A percentile compares a stretch with the other conserved stretches of the same genome.
phyloP scores from a whole-genome alignment of 495 filamentous ascomycete species.

The Aspergillus coremiiformis region DNA sequence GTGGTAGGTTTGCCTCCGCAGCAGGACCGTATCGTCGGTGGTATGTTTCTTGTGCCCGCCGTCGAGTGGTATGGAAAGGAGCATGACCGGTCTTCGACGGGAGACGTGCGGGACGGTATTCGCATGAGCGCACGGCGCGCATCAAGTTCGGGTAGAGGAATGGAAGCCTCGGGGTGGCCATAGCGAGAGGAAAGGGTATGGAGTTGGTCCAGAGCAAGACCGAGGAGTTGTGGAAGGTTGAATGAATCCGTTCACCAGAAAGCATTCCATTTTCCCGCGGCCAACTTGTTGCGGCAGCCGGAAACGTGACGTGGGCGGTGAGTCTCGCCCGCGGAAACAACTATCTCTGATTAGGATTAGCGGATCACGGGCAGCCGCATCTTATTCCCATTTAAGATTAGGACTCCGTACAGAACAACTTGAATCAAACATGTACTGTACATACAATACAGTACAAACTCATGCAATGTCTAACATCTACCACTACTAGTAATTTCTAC shows the following conservation, averaged over 20 bases:
- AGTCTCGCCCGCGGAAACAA: conserved; percentile 30
- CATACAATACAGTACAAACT: background rate
- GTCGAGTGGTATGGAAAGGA: conserved; percentile 36
- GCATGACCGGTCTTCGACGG: conserved; percentile 15
- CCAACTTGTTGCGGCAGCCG: conserved; percentile 13
- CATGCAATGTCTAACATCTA: too few species aligned
- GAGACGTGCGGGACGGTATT: conserved; percentile 26
- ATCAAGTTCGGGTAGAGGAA: conserved; percentile 72
- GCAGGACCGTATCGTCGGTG: conserved; percentile 47
- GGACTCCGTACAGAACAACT: too few species aligned
- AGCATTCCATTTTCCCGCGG: conserved; percentile 29
- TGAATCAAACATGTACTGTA: too few species aligned
- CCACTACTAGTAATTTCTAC: too few species aligned
- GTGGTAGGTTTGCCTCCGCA: conserved; percentile 38
- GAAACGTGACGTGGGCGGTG: conserved; percentile 27
- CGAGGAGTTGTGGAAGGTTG: conserved; percentile 3
- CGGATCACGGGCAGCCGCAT: background rate
- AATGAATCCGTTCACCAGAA: background rate
- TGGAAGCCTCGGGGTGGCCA: conserved; percentile 61
- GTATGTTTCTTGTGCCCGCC: conserved; percentile 35
- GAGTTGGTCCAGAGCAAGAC: background rate
- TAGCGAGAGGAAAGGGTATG: conserved; percentile 21
- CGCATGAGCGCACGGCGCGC: conserved; percentile 32
- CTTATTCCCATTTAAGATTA: background rate
- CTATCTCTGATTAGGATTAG: background rate